These are phyloP conservation scores for Naegleria lovaniensis DNA, from an alignment of 208 protist genomes.

Conservation along the genomic window DNA sequence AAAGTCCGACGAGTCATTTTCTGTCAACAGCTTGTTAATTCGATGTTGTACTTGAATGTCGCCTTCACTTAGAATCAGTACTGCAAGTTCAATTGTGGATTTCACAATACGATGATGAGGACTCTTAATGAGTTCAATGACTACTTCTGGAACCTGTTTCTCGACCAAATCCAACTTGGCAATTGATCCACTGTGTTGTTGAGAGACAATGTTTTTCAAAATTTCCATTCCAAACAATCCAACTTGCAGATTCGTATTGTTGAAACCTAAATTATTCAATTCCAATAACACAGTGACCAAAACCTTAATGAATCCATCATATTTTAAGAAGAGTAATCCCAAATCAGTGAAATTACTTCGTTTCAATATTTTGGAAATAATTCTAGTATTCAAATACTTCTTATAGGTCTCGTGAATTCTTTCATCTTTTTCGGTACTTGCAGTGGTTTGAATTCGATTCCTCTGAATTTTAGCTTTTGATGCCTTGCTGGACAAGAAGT, in stretches of 20 bases:
- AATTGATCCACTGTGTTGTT: neutral
- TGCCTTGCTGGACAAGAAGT: neutral
- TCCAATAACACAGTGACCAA: neutral
- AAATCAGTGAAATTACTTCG: neutral
- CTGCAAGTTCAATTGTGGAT: neutral
- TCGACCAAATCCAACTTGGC: neutral
- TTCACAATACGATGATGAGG: neutral
- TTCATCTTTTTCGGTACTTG: neutral
- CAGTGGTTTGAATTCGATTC: neutral
- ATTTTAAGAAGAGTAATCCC: neutral
- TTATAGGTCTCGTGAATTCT: neutral
- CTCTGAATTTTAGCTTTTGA: neutral
- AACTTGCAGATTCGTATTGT: neutral
- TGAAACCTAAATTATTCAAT: neutral
- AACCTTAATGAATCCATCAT: neutral
- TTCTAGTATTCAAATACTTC: neutral
- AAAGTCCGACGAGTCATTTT: neutral
- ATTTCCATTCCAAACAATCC: neutral
- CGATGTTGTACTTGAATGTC: neutral
- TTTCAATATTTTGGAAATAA: neutral
- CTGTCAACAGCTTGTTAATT: neutral
- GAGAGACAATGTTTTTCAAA: neutral
- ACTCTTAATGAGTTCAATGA: neutral
- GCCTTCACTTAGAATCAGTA: neutral
- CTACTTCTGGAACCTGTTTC: neutral